Base-by-base conservation (phyloP, 2,329 filamentous ascomycete species). In the Xylaria sp. region DNA sequence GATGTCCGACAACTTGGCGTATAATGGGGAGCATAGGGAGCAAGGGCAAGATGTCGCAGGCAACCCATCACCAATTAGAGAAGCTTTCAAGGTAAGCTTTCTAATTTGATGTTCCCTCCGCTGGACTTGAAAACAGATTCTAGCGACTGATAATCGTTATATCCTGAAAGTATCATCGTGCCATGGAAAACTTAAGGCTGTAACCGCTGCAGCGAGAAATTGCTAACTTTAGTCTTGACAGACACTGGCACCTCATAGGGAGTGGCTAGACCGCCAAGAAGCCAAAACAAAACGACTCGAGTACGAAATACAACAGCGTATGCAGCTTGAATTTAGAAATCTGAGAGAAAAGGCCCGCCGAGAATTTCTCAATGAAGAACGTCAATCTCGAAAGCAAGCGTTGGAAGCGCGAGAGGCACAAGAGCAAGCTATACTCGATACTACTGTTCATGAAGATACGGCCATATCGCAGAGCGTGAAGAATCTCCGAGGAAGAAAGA, bases 1-100 rank as follows among this genome's bases (percentile, higher is more conserved):
- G 18, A 43, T 18, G 9, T 28, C 2, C 7, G 30, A 25, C 28
- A 10, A 8, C 25, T 28, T 7, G 7, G 12, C 8, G 36, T 32
- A 28, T 5, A 36, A 28, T 34, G 34, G 50, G 30, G 58, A 50
- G 34, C 20, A 32, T 4, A 36, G 28, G 10, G 36, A 25, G 13
- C 18, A 50, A 23, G 25, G 8, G 4, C 7, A 8, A 30, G 23
- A 46, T 6, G 32, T 20, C 15, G 18, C 18, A 5, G 4, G 20
- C 9, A 9, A 5, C 1, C 12, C 32, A 18, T 15, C 36, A 6
- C 34, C 34, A 20, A 41, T 46, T 20, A 7, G 25, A 28, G 57
- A 65, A 48, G 62, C 57, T 41, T 7, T 46, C 4, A 15, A 58
- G 58, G 66, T 68, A 65, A 36, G 66, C 41, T 48, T 13, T 32